Conservation (phyloP, 1,284 basidiomycete genomes). For the Austropuccinia psidii region DNA sequence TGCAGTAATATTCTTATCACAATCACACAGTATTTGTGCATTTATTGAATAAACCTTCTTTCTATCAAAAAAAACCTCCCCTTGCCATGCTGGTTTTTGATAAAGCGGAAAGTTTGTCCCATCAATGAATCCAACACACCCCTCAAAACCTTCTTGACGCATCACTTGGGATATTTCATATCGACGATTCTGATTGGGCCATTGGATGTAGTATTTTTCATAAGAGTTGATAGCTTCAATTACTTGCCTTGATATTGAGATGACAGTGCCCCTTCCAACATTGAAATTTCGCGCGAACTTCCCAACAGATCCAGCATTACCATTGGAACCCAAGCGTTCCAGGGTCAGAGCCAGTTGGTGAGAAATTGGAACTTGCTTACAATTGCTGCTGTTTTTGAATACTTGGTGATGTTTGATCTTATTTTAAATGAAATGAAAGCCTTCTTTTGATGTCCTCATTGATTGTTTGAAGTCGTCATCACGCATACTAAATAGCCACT, state of each 20-base stretch:
- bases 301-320: not conserved
- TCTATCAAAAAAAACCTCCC: no score
- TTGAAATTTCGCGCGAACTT: not conserved
- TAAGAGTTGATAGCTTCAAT: not conserved
- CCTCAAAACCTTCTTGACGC: constrained; percentile 1
- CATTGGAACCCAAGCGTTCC: constrained; percentile 4
- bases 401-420: not conserved
- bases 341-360: constrained; percentile 1
- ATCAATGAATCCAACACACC: not conserved
- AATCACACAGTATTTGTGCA: constrained; percentile 14
- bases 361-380: not conserved
- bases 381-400: not conserved
- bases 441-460: not conserved
- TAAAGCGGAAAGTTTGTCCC: not conserved
- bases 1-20: not conserved
- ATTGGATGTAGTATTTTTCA: not conserved
- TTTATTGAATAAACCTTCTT: not conserved
- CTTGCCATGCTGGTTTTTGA: no score
- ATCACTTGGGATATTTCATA: not conserved
- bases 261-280: not conserved
- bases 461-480: not conserved
- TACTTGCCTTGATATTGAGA: not conserved
- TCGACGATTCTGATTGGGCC: not conserved
- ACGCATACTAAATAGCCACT: not conserved
- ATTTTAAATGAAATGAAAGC: constrained; percentile 10